Evolutionary conservation across 257 asterid species (phyloP), one percentile per base, ranked within the genome.

Genomic region (Jacaranda copaia): DNA sequence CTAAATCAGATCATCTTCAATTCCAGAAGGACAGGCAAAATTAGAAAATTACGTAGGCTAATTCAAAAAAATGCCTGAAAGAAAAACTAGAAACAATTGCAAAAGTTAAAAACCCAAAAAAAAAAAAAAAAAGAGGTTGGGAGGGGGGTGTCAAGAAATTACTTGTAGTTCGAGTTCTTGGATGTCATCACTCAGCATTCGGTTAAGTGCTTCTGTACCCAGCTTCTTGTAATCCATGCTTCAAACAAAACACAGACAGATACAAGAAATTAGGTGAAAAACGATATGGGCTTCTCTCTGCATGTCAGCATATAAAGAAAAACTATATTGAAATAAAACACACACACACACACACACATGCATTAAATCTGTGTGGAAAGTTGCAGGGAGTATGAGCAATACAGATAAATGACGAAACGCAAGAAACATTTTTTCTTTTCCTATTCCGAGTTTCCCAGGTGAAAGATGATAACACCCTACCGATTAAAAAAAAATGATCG

Each of bases 141-240:
- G 42, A 6, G 61, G 9, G 60, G 35, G 20, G 20, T n/a, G 53
- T 36, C 32, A 72, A 5, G 15, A 60, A 66, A 36, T 67, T 86
- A 86, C 89, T 70, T 79, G 53, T n/a, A 51, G 80, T 46, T 81
- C 78, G 70, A 86, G 76, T 76, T 83, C 83, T 18, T 39, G 59
- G 63, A 86, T 79, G 60, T 66, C 75, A 79, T 63, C 64, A 42
- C 76, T 62, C 81, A 76, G 67, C 81, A 81, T 15, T 56, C 52
- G 48, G 61, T 79, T 68, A 70, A 86, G 89, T 45, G 72, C 36
- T 40, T 72, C 77, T 13, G 84, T 70, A 70, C 81, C 87, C 52
- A 81, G 25, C 55, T 42, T 73, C 77, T 18, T 52, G 63, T 64
- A 72, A 76, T 81, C 85, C 82, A 84, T 71, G 49, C 81, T 81